Percentiles rank a stretch among this genome's conserved stretches.
These are phyloP conservation scores for Wickerhamiella vanderwaltii DNA, from an alignment of 805 yeast genomes.

Conservation along the genomic window DNA sequence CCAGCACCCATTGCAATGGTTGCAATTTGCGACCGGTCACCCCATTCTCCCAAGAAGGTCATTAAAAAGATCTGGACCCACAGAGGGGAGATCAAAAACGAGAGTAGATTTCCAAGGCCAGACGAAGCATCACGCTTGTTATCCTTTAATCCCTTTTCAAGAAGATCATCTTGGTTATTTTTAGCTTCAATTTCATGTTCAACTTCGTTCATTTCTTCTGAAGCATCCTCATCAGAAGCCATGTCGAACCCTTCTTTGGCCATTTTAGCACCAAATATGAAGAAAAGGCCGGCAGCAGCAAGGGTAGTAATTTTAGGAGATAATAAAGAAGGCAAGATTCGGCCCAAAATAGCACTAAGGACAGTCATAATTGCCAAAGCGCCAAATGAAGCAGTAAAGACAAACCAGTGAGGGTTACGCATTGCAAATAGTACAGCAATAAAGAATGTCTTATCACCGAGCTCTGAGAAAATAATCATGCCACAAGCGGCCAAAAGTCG, in stretches of 20 bases:
- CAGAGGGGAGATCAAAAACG: slow-evolving; percentile 64
- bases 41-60: slow-evolving; percentile 98
- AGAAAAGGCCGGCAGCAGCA: slow-evolving; percentile 65
- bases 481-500: slow-evolving; percentile 62
- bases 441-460: slow-evolving; percentile 93
- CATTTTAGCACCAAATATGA: slow-evolving; percentile 28
- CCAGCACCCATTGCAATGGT: slow-evolving; percentile 99
- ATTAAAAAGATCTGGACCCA: slow-evolving; percentile 92
- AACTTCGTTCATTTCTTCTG: slow-evolving; percentile 89
- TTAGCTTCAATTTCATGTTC: slow-evolving; percentile 77
- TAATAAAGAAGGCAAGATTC: slow-evolving; percentile 71
- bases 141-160: slow-evolving; percentile 24
- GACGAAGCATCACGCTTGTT: slow-evolving; percentile 26
- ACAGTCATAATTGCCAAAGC: slow-evolving; percentile 86
- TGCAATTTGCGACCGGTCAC: slow-evolving; percentile 95
- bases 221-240: slow-evolving; percentile 59
- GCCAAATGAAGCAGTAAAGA: slow-evolving; percentile 77
- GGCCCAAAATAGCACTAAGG: slow-evolving; percentile 83
- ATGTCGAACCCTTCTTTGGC: slow-evolving; percentile 70
- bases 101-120: slow-evolving; percentile 43
- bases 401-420: slow-evolving; percentile 73
- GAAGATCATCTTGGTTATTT: slow-evolving; percentile 33
- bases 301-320: slow-evolving; percentile 71
- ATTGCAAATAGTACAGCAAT: slow-evolving; percentile 97
- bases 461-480: slow-evolving; percentile 91